Evolutionary conservation across 495 filamentous ascomycete species (phyloP), one percentile per base, ranked within the genome.

Genomic region (Penicillium daleae): DNA sequence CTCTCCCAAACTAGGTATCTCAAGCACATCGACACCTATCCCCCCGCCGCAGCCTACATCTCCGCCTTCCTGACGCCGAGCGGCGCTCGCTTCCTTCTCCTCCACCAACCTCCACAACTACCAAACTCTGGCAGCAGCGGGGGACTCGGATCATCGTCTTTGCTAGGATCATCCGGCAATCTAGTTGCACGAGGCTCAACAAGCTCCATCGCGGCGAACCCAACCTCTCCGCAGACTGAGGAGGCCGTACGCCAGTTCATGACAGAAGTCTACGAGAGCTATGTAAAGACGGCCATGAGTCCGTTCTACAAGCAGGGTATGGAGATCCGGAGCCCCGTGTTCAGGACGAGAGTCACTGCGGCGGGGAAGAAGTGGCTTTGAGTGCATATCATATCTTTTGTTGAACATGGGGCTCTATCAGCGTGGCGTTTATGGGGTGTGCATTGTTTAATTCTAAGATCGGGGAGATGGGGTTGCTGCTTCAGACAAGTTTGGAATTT

Each of bases 211-310:
- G 89, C 86, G 22, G 88, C 90, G 50, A 97, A 95, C 71, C 92
- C 93, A 2, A 93, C 89, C 0, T 85, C 85, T 33, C 87, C 92
- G 31, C 91, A 93, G 76, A 93, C 92, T 6, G 95, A 99, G 77
- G 95, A 99, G 74, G 94, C 95, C 0, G 89, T 98, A 61, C 84
- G 91, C 68, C 89, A 90, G 75, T 99, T 99, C 78, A 96, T 99
- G 79, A 81, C 80, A 6, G 95, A 99, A 71, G 90, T 97, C 13
- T 97, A 96, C 74, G 95, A 98, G 75, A 88, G 83, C 60, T 99
- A 94, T 85, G 83, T 96, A 49, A 99, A 99, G 83, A 90, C 92
- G n/a, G 85, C 93, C 40, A 97, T 99, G 95, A 97, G 86, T 73
- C 95, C 95, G 35, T 99, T 99, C 76, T 96, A 96, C 76, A 78